Evolutionary conservation across 1,139 yeast species (phyloP).

Genomic region (Spathaspora jeffriesii): DNA sequence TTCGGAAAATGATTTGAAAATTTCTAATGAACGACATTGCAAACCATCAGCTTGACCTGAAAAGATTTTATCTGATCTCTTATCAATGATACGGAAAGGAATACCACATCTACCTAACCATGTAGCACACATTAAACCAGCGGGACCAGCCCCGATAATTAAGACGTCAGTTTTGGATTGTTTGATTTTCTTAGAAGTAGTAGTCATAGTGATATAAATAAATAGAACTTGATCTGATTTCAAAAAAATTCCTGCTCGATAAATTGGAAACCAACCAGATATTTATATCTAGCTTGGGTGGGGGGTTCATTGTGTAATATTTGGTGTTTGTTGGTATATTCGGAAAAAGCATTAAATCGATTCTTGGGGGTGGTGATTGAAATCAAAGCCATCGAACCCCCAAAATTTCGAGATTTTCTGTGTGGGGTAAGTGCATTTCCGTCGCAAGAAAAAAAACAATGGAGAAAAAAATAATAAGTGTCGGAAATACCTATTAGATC

Average conservation of each 20-base stretch:
- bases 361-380: neutral
- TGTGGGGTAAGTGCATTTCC: constrained; percentile 1
- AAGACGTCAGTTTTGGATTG: constrained; percentile 30
- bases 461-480: neutral
- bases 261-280: neutral
- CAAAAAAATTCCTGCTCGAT: neutral
- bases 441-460: neutral
- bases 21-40: constrained; percentile 26
- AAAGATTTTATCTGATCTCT: constrained; percentile 24
- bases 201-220: constrained; percentile 2
- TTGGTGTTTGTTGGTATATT: neutral
- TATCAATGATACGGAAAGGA: constrained; percentile 29
- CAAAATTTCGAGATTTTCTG: neutral
- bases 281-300: neutral
- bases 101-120: constrained; percentile 32
- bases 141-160: constrained; percentile 39
- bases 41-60: constrained; percentile 41
- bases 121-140: constrained; percentile 29
- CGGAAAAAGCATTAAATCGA: neutral
- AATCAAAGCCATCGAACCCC: neutral
- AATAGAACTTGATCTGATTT: neutral
- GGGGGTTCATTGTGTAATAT: neutral
- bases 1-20: constrained; percentile 22
- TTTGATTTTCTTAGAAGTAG: constrained; percentile 12
- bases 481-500: neutral